Conservation (phyloP, 495 filamentous ascomycete genomes). For the Penicillium longicatenatum region DNA sequence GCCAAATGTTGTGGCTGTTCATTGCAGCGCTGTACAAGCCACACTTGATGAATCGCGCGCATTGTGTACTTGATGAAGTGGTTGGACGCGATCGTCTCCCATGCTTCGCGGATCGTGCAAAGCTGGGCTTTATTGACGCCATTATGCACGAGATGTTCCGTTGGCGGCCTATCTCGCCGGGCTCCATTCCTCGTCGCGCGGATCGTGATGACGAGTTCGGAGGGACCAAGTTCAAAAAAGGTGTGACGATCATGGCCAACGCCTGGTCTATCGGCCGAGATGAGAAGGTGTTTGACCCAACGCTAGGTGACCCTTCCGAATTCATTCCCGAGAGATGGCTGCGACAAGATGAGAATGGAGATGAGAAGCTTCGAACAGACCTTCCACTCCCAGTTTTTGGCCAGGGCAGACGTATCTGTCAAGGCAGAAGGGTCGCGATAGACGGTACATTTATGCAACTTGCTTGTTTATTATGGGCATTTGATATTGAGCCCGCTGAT, state of each 20-base stretch:
- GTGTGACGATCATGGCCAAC: slow-evolving; percentile 54
- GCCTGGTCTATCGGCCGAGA: slow-evolving; percentile 48
- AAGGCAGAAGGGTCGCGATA: slow-evolving; percentile 31
- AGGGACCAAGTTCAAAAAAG: slow-evolving; percentile 53
- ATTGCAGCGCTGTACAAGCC: slow-evolving; percentile 27
- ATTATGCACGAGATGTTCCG: slow-evolving; percentile 36
- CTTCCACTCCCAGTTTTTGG: slow-evolving; percentile 35
- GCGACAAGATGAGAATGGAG: slow-evolving; percentile 6
- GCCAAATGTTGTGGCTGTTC: slow-evolving; percentile 34
- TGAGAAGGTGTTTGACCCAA: slow-evolving; percentile 24
- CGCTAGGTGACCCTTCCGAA: slow-evolving; percentile 18
- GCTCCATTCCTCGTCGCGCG: slow-evolving; percentile 50
- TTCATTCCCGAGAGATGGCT: slow-evolving; percentile 35
- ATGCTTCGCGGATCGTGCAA: slow-evolving; percentile 27
- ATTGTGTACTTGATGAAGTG: slow-evolving; percentile 35
- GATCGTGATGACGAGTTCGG: slow-evolving; percentile 52
- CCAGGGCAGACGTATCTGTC: slow-evolving; percentile 33
- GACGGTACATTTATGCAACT: slow-evolving; percentile 33
- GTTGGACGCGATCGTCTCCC: slow-evolving; percentile 35
- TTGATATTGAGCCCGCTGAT: slow-evolving; percentile 25
- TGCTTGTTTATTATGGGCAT: slow-evolving; percentile 33
- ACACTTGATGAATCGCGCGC: slow-evolving; percentile 25
- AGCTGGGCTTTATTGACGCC: slow-evolving; percentile 35
- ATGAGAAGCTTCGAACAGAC: slow-evolving; percentile 21
- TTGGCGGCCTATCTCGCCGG: slow-evolving; percentile 37